Conservation (phyloP, 768 basidiomycete genomes). For the Boletus speciosus region DNA sequence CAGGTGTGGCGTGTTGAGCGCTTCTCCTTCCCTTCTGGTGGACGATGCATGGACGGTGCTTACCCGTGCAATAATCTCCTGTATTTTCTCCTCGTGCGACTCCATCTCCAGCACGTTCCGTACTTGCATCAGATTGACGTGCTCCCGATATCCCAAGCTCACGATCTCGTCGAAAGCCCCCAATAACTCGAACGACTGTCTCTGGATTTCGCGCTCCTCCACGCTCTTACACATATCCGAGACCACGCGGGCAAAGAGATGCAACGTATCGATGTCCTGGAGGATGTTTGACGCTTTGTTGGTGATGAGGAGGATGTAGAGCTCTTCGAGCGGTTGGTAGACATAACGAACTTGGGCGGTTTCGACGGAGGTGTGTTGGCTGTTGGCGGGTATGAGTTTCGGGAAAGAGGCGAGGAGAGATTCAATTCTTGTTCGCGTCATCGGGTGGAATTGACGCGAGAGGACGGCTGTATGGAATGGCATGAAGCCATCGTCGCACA, state of each 20-base stretch:
- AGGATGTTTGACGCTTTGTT: slow-evolving; percentile 99
- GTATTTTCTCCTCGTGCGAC: slow-evolving; percentile 91
- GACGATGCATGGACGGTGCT: slow-evolving; percentile 21
- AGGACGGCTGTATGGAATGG: slow-evolving; percentile 64
- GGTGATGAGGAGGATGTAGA: slow-evolving; percentile 96
- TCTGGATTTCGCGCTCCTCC: slow-evolving; percentile 85
- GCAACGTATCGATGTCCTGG: slow-evolving; percentile 95
- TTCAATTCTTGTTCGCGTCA: slow-evolving; percentile 90
- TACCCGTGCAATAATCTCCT: slow-evolving; percentile 95
- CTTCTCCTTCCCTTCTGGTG: no score
- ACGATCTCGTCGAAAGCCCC: slow-evolving; percentile 97
- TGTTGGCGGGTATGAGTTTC: slow-evolving; percentile 91
- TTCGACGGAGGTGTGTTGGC: slow-evolving; percentile 95
- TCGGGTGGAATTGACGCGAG: slow-evolving; percentile 93
- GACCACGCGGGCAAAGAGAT: slow-evolving; percentile 90
- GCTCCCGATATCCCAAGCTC: slow-evolving; percentile 80
- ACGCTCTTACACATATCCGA: slow-evolving; percentile 86
- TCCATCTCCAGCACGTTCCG: slow-evolving; percentile 83
- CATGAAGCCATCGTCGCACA: not conserved
- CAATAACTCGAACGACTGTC: slow-evolving; percentile 89
- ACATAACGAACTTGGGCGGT: slow-evolving; percentile 94
- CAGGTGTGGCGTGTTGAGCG: not conserved
- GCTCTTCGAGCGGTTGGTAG: slow-evolving; percentile 93
- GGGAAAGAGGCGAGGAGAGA: slow-evolving; percentile 96
- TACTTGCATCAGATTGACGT: slow-evolving; percentile 75